Evolutionary conservation across 1,284 basidiomycete genomes (phyloP), one percentile per base, ranked within the genome.

Genomic region (Moesziomyces aphidis): DNA sequence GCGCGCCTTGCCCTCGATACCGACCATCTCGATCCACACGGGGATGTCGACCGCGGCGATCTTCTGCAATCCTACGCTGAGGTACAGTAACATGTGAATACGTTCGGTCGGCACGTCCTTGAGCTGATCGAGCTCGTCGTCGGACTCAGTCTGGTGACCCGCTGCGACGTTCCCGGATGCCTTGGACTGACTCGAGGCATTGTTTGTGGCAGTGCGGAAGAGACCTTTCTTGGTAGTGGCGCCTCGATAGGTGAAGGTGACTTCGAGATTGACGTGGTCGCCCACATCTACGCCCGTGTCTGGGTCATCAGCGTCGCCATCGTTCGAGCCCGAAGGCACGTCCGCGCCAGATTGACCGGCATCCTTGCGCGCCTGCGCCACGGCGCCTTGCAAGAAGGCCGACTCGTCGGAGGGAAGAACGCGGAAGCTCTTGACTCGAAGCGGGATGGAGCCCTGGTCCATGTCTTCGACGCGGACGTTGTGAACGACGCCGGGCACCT

Each of bases 401-500:
- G 50, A 50, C 31, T 71, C 64, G 45, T 62, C 60, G n/a, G 70
- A 61, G 1, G 70, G 64, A 0, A 83, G 72, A 5, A 78, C 58
- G 6, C 64, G 63, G 70, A 83, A 76, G 46, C 67, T 62, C 47
- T 78, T 73, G 50, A 83, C 58, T 22, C 68, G 66, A 19, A 80
- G 56, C 3, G 81, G 78, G 10, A 77, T 73, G 15, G 72, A 59
- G 22, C 81, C 81, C 49, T 83, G 81, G 36, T 81, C 79, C 64
- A 83, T 60, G 52, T 79, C 80, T 24, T 81, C 80, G 28, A 83
- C 78, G n/a, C 80, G 55, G 42, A 75, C 77, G 24, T 61, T 66
- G 58, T 81, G 80, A 1, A 83, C 80, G 1, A 83, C 71, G 6
- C 76, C 75, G 9, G 80, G 80, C n/a, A 83, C 78, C 57, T 83